Evolutionary conservation across 140 eudicot species (phyloP), one percentile per base, ranked within the genome.

Genomic region (Ambrosia hybrid): DNA sequence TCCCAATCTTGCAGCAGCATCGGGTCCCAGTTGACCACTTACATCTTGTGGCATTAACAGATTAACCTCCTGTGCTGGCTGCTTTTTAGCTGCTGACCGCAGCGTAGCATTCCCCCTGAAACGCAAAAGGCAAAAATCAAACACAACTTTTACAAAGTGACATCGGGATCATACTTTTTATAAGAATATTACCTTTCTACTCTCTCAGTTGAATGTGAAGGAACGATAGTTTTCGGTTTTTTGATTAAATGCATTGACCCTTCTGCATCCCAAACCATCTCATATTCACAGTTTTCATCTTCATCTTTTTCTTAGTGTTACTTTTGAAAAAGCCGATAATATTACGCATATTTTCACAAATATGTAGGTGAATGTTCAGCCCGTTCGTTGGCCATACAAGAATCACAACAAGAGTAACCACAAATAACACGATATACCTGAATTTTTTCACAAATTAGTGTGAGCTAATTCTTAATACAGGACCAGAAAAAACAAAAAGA

Each of bases 181-280:
- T 11, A n/a, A 62, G 34, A 53, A 63, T 36, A 75, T 21, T 73
- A 87, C 98, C 96, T 83, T 79, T 87, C 98, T 0, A 76, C 78
- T 70, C 77, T 83, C 73, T 90, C 99, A 37, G 11, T 86, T 56
- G 81, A 66, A 58, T n/a, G 21, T 39, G 71, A 64, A 15, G 82
- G 39, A 34, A 82, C 71, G 36, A 58, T 55, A 57, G 85, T 78
- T n/a, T 49, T 7, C 14, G 92, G n/a, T 58, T 82, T 86, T 77
- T 90, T 90, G 49, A 94, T 84, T 41, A 94, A 88, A 78, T 94
- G 99, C 96, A 94, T 86, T 10, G 94, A 73, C 4, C 99, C 99
- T 79, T 94, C 99, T 16, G 99, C 96, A 82, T 88, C 99, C 99
- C 99, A 94, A 37, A 94, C 81, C 97, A 83, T 87, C 83, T 94